These are phyloP conservation scores for Penicillium bialowiezense DNA, from an alignment of 495 filamentous ascomycete species.

Conservation along the genomic window DNA sequence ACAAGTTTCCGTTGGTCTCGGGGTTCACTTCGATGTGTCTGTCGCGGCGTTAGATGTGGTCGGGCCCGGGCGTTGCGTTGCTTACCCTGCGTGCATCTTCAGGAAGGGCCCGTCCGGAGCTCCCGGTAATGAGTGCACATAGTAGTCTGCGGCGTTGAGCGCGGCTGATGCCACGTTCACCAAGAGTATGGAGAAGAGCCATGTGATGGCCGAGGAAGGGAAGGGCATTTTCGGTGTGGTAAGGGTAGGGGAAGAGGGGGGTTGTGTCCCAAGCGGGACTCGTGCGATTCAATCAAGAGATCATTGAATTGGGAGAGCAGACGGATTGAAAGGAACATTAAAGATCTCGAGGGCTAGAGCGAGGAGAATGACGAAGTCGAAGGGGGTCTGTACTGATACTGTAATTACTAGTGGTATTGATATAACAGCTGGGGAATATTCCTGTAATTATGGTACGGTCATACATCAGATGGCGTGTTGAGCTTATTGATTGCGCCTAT, in stretches of 20 bases:
- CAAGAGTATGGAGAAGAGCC: conserved; percentile 28
- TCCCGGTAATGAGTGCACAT: conserved; percentile 78
- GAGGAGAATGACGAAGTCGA: background rate
- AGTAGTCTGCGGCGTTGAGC: conserved; percentile 77
- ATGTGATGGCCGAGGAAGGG: conserved; percentile 13
- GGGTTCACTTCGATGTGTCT: conserved; percentile 90
- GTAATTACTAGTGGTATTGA: background rate
- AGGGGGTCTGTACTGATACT: background rate
- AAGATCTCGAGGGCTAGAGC: background rate
- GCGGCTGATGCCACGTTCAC: conserved; percentile 39
- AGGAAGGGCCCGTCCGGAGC: conserved; percentile 75
- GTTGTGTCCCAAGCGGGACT: conserved; percentile 18
- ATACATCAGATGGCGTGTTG: background rate
- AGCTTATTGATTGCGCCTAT: background rate
- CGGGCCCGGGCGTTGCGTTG: background rate
- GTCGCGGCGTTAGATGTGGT: conserved; percentile 22
- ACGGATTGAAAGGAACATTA: background rate
- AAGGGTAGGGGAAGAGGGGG: background rate
- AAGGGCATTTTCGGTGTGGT: conserved; percentile 23
- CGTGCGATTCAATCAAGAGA: conserved; percentile 11
- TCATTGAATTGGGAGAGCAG: conserved; percentile 12
- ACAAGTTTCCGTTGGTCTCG: conserved; percentile 83
- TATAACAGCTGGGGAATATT: background rate
- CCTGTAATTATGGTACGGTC: background rate
- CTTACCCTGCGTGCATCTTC: conserved; percentile 98